Conservation (phyloP, 1,284 basidiomycete species). For the Malassezia dermatis region DNA sequence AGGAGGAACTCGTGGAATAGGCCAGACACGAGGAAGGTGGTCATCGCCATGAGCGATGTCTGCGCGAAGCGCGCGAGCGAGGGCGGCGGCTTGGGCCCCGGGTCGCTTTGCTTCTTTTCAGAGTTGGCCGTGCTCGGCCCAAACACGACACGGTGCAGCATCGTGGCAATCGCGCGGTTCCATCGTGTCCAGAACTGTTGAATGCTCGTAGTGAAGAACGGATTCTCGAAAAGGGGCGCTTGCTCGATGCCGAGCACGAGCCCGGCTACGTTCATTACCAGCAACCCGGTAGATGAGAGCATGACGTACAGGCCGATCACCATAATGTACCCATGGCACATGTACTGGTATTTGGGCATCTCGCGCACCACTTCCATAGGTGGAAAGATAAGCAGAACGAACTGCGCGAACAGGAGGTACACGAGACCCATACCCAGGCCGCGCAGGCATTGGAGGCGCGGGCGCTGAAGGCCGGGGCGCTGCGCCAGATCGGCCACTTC, state of each 20-base stretch:
- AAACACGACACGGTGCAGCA: constrained; percentile 46
- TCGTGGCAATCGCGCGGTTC: constrained; percentile 45
- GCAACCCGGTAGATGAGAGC: neutral
- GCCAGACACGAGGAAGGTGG: constrained; percentile 41
- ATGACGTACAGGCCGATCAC: constrained; percentile 15
- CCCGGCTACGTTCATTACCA: constrained; percentile 18
- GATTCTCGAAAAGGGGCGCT: constrained; percentile 45
- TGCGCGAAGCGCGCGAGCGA: constrained; percentile 26
- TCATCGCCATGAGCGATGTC: constrained; percentile 27
- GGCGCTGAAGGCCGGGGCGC: constrained; percentile 23
- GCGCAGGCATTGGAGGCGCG: constrained; percentile 31
- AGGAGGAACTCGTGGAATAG: constrained; percentile 45
- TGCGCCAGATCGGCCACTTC: constrained; percentile 30
- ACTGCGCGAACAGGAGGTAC: constrained; percentile 24
- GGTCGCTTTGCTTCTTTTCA: constrained; percentile 27
- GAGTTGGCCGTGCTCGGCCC: constrained; percentile 22
- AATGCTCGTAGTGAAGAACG: constrained; percentile 40
- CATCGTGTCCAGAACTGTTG: constrained; percentile 47
- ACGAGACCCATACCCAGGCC: constrained; percentile 31
- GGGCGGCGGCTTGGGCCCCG: constrained; percentile 11
- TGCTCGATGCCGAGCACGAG: constrained; percentile 41
- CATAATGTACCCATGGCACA: constrained; percentile 34
- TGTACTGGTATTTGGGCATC: constrained; percentile 14
- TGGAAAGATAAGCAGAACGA: constrained; percentile 36
- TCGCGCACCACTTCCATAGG: constrained; percentile 27